Evolutionary conservation across 805 yeast genomes (phyloP), one percentile per base, ranked within the genome.

Genomic region (Lipomyces yamadae): DNA sequence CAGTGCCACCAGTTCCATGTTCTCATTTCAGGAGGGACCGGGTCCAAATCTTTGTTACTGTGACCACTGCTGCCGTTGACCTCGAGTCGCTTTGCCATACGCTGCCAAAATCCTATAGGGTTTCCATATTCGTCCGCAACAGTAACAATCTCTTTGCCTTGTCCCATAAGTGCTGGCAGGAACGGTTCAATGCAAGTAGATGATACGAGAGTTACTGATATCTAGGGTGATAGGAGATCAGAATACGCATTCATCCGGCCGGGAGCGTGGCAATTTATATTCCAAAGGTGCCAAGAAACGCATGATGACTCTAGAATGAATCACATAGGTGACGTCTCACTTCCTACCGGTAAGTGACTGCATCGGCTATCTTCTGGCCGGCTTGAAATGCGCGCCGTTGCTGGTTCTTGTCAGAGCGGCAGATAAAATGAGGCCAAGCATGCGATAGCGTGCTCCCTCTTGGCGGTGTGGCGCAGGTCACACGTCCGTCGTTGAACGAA

Each of bases 1-100:
- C 45, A 55, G 29, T 55, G 58, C 58, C 58, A 55, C 58, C 58
- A 55, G 33, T 55, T 55, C 86, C 86, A 84, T 0, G 81, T 80
- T 62, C 87, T 75, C 68, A 86, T 42, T n/a, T 62, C 57, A 13
- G 63, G 58, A 8, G 71, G 72, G 32, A 66, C 60, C 45, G 73
- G 73, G 45, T 58, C 62, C 29, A 70, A 53, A 58, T 71, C 73
- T 37, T 55, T 55, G 37, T 55, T 55, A 4, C 39, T 32, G 58
- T 55, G 15, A 7, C 58, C 29, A 8, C 42, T 29, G 39, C 32
- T 37, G 15, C 37, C 37, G 18, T 34, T 29, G 18, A 55, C 58
- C 39, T 55, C 58, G 42, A 55, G 58, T 5, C 37, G 33, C 58
- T 55, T 55, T 10, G 15, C 4, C 13, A 55, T 55, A 4, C 58